Percentiles rank a stretch among this genome's conserved stretches.
Conservation (phyloP, 345 rosid species). For the Boechera retrofracta region DNA sequence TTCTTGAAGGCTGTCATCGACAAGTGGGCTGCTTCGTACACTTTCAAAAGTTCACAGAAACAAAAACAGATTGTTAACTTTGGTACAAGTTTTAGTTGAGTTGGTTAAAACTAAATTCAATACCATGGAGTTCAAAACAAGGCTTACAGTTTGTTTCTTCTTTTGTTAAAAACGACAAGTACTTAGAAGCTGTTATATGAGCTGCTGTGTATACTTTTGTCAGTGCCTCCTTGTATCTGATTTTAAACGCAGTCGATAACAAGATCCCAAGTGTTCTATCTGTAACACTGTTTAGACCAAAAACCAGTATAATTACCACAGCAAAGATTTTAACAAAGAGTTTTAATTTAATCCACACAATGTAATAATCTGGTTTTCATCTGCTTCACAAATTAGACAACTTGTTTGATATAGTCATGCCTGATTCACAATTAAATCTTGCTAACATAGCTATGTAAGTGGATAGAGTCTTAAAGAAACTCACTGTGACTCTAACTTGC, state of each 20-base stretch:
- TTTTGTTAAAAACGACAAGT: conserved; percentile 59
- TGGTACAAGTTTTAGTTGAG: background rate
- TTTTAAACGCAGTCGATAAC: conserved; percentile 74
- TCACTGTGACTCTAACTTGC: conserved; percentile 87
- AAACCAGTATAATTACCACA: background rate
- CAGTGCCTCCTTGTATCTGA: conserved; percentile 75
- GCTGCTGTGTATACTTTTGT: conserved; percentile 80
- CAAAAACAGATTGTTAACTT: background rate
- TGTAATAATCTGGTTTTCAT: background rate
- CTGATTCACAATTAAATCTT: background rate
- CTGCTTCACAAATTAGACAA: background rate
- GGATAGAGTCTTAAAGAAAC: conserved; percentile 40
- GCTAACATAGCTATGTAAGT: background rate
- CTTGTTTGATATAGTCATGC: background rate
- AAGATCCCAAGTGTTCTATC: conserved; percentile 76
- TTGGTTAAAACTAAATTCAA: background rate
- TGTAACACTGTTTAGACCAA: conserved; percentile 50
- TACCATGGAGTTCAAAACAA: background rate
- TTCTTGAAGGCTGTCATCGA: conserved; percentile 80
- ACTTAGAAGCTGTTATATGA: conserved; percentile 64
- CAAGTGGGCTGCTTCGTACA: conserved; percentile 80
- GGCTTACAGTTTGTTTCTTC: conserved; percentile 76
- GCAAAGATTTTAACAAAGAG: background rate
- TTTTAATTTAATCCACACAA: background rate
- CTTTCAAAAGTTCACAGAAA: conserved; percentile 45